These are phyloP conservation scores for Starmerella tilneyi DNA, from an alignment of 805 yeast genomes.

Conservation along the genomic window DNA sequence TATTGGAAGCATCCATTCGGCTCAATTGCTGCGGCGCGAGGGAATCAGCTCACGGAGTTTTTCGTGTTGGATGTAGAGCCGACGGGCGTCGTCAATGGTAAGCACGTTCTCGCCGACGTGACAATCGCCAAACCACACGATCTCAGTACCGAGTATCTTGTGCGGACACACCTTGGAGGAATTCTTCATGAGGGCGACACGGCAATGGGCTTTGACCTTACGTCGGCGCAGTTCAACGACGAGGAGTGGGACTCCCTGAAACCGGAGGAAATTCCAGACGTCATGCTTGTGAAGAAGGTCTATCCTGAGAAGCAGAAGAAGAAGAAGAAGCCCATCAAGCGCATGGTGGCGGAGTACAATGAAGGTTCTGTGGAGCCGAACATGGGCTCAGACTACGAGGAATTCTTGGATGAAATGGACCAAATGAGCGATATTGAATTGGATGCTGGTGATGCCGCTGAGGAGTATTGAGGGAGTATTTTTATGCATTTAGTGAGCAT, in stretches of 20 bases:
- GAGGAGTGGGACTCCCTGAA: constrained; percentile 35
- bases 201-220: constrained; percentile 78
- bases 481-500: no score
- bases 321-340: constrained; percentile 84
- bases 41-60: constrained; percentile 69
- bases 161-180: constrained; percentile 88
- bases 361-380: constrained; percentile 60
- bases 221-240: constrained; percentile 72
- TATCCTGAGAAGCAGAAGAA: constrained; percentile 69
- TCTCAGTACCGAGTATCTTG: constrained; percentile 71
- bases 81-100: constrained; percentile 68
- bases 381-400: constrained; percentile 48
- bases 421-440: constrained; percentile 34
- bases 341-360: constrained; percentile 93
- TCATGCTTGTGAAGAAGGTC: constrained; percentile 77
- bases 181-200: constrained; percentile 94
- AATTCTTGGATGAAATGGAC: constrained; percentile 84
- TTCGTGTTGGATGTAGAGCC: constrained; percentile 91
- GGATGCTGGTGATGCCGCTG: constrained; percentile 1
- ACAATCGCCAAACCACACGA: constrained; percentile 85
- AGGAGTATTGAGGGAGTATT: not conserved
- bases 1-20: constrained; percentile 76
- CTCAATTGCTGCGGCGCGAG: constrained; percentile 41
- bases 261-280: constrained; percentile 48
- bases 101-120: constrained; percentile 74